Percentiles rank a stretch among this genome's conserved stretches.
Conservation (phyloP, 257 asterid species). For the Nicotiana tomentosiformis region DNA sequence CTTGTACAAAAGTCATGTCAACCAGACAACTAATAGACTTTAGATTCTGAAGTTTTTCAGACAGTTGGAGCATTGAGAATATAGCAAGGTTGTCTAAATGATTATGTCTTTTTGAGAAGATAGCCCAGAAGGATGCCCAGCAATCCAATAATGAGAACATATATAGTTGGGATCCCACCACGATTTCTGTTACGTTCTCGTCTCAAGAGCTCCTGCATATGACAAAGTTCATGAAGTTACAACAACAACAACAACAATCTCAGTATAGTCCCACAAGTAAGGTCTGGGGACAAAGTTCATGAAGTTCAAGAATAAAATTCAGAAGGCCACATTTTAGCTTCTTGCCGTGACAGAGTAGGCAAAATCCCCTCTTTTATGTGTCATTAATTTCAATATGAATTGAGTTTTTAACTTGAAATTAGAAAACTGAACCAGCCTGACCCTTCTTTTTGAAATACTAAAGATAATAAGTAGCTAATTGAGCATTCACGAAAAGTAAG, state of each 20-base stretch:
- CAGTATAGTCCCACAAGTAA: too few relatives aligned
- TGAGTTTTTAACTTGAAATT: not conserved
- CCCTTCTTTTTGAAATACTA: not conserved
- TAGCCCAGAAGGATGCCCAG: constrained; percentile 72
- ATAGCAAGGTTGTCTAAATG: not conserved
- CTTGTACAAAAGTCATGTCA: constrained; percentile 30
- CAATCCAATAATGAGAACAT: constrained; percentile 59
- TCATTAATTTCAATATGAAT: not conserved
- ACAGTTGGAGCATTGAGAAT: constrained; percentile 19
- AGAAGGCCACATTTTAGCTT: not conserved
- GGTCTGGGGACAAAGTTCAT: not conserved
- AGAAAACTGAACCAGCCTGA: not conserved
- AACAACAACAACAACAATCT: too few relatives aligned
- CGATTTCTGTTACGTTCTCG: constrained; percentile 45
- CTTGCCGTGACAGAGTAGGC: not conserved
- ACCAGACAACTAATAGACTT: constrained; percentile 31
- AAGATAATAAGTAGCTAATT: not conserved
- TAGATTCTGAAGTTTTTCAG: constrained; percentile 33
- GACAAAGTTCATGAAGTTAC: constrained; percentile 4
- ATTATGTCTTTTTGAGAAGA: constrained; percentile 59
- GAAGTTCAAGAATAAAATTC: not conserved
- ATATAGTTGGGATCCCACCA: constrained; percentile 61
- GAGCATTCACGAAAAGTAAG: not conserved
- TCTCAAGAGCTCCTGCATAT: constrained; percentile 63
- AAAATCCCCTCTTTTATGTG: not conserved